These are phyloP conservation scores for Saccharum officinarum DNA, from an alignment of 176 grass and related monocot species.

Conservation along the genomic window DNA sequence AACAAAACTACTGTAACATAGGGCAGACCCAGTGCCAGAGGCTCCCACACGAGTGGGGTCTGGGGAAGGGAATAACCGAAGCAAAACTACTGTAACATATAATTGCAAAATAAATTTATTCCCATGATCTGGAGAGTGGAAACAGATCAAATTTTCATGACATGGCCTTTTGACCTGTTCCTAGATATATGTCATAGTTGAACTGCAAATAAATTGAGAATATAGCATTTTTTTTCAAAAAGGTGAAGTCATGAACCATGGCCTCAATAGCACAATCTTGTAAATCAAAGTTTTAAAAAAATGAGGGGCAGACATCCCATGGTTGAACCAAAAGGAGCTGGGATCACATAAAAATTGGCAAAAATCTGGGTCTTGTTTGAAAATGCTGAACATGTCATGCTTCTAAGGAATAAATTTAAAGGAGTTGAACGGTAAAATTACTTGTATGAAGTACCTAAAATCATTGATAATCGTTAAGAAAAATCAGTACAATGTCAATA, in stretches of 20 bases:
- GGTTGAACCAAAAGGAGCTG: background rate
- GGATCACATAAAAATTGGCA: slow-evolving; percentile 11
- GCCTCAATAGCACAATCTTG: background rate
- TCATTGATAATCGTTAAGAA: background rate
- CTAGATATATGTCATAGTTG: background rate
- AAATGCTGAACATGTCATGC: background rate
- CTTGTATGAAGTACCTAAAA: background rate
- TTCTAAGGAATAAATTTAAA: background rate
- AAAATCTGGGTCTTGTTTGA: background rate
- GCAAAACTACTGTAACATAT: background rate
- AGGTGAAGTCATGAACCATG: background rate
- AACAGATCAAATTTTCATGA: background rate
- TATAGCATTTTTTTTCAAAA: background rate
- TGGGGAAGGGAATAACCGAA: too few species aligned
- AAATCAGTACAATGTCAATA: background rate
- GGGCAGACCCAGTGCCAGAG: too few species aligned
- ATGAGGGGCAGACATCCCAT: background rate
- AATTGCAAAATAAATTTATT: background rate
- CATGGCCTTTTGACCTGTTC: background rate
- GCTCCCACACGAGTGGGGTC: too few species aligned
- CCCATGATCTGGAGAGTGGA: background rate
- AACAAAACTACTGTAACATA: background rate
- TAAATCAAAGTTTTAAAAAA: background rate
- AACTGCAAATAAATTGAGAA: background rate
- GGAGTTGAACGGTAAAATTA: background rate